Conservation (phyloP, 768 basidiomycete genomes). For the Mycena albidolilacea region DNA sequence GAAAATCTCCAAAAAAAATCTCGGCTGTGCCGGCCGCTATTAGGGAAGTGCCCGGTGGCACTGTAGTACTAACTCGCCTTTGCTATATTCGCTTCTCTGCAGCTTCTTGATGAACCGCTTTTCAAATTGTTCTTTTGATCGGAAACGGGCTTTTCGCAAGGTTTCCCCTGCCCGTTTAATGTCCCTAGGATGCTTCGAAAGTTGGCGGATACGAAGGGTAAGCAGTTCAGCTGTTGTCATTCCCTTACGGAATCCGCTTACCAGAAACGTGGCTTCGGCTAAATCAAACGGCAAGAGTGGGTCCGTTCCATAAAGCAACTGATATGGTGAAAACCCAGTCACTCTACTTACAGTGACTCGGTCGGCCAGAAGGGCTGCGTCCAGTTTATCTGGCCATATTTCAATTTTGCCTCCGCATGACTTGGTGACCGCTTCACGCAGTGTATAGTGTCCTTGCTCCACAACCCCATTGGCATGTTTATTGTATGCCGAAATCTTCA, state of each 20-base stretch:
- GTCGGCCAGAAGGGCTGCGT: constrained; percentile 45
- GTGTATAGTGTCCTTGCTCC: too few relatives aligned
- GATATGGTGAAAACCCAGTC: constrained; percentile 43
- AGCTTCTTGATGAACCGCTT: too few relatives aligned
- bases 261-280: neutral
- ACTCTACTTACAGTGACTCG: constrained; percentile 37
- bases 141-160: neutral
- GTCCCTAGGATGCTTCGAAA: neutral
- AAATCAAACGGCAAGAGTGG: neutral
- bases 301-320: constrained; percentile 8
- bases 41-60: too few relatives aligned
- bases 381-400: constrained; percentile 44
- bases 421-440: too few relatives aligned
- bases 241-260: neutral
- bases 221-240: neutral
- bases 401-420: too few relatives aligned
- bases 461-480: too few relatives aligned
- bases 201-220: neutral
- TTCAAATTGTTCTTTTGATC: neutral
- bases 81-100: too few relatives aligned
- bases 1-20: too few relatives aligned
- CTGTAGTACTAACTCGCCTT: too few relatives aligned
- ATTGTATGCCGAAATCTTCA: too few relatives aligned
- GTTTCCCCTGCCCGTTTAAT: neutral
- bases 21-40: too few relatives aligned